Evolutionary conservation across 2,329 filamentous ascomycete genomes (phyloP), one percentile per base, ranked within the genome.

Genomic region (Claviceps sp.): DNA sequence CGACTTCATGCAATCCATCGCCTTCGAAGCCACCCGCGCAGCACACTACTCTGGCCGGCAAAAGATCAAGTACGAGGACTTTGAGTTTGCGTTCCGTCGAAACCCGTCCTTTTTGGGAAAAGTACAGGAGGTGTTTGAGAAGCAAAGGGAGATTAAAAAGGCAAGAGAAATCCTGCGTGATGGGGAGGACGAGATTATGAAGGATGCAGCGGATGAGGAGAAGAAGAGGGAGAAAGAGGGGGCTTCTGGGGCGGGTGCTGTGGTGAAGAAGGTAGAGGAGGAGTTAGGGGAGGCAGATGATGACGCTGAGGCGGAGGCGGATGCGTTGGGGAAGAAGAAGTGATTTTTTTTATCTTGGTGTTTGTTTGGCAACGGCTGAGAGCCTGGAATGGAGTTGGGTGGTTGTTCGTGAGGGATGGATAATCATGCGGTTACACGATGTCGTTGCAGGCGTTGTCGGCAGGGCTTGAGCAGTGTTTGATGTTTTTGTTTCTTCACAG

Each of bases 51-150:
- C 86, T 2, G 85, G 89, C 0, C 86, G 93, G 2, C 88, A 95
- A 62, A 98, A 98, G 71, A 89, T 98, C 70, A 98, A 98, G 68
- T 87, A 95, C 62, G 91, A 96, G 63, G 93, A 98, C 69, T 95
- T 98, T 71, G 89, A 94, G 63, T 98, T 95, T 69, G 88, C 89
- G 41, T 80, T 97, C 59, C 81, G 93, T 37, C 81, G 86, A 57
- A 94, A 97, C 62, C 84, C 86, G 8, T 75, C 79, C 54, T 94
- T 95, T 65, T 74, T 97, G 44, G 93, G 93, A 48, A 83, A 91
- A 62, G 89, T 97, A 51, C 82, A 88, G 65, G 89, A 95, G 71
- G 81, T 95, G 63, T 78, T 95, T 58, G 85, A 88, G 68, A 90
- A 91, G 75, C 88, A 94, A 60, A 84, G 84, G 64, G 83, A 89